Percentiles rank a stretch among this genome's conserved stretches.
phyloP scores from a whole-genome alignment of 2,329 filamentous ascomycete species.

The Diplodia sapinea region DNA sequence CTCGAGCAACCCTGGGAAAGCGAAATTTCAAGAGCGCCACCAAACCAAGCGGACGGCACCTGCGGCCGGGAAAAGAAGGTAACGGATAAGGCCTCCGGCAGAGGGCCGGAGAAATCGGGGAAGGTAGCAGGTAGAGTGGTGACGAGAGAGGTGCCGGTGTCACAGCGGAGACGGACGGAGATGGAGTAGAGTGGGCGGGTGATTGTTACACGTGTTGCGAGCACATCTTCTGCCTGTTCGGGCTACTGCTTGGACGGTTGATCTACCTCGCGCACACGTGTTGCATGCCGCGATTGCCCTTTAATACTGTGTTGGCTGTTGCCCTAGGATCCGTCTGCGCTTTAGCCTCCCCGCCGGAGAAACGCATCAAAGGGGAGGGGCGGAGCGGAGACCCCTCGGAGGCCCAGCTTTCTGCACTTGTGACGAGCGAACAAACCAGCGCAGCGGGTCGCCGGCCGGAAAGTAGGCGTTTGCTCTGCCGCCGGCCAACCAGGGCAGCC shows the following conservation, averaged over 20 bases:
- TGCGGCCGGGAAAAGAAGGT: neutral
- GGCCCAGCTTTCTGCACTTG: neutral
- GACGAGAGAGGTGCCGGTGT: neutral
- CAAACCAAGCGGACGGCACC: neutral
- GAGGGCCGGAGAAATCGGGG: constrained; percentile 10
- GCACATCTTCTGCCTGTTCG: neutral
- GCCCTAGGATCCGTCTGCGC: neutral
- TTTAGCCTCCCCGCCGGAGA: neutral
- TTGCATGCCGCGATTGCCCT: constrained; percentile 21
- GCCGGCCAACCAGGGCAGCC: neutral
- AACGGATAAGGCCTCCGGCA: neutral
- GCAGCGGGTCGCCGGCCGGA: neutral
- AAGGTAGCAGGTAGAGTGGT: constrained; percentile 17
- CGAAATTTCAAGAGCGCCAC: constrained; percentile 21
- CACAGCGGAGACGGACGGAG: neutral
- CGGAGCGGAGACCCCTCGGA: constrained; percentile 12
- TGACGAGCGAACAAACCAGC: neutral
- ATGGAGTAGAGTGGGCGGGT: neutral
- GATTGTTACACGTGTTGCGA: constrained; percentile 12
- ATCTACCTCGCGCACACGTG: constrained; percentile 26
- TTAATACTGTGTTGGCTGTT: neutral
- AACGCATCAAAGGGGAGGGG: neutral
- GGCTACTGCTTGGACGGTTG: neutral
- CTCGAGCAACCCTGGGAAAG: neutral
- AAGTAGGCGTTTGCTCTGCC: neutral